Percentiles rank a stretch among this genome's conserved stretches.
These are phyloP conservation scores for Aspergillus sparsus DNA, from an alignment of 495 filamentous ascomycete species.

Conservation along the genomic window DNA sequence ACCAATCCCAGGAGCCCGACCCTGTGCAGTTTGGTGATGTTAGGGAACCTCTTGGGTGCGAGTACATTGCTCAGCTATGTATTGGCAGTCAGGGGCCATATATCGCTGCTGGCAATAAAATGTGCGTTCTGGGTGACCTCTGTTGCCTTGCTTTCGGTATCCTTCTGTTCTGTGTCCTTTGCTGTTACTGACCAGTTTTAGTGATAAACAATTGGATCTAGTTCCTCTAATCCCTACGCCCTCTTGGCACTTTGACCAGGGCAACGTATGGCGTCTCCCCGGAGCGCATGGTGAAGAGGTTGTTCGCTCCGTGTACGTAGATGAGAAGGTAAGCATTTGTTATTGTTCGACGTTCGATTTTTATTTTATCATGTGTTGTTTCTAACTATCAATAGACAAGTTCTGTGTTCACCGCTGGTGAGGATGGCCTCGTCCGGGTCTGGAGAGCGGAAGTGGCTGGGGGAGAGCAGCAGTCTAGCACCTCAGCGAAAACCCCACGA, in stretches of 20 bases:
- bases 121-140: slow-evolving; percentile 24
- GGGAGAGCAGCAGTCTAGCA: slow-evolving; percentile 23
- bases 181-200: slow-evolving; percentile 30
- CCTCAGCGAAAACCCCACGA: slow-evolving; percentile 28
- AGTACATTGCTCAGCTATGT: slow-evolving; percentile 79
- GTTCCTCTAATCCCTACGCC: slow-evolving; percentile 60
- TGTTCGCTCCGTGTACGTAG: slow-evolving; percentile 74
- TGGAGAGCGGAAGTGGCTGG: slow-evolving; percentile 38
- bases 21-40: slow-evolving; percentile 75
- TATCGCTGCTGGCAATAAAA: slow-evolving; percentile 47
- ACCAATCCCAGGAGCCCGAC: slow-evolving; percentile 48
- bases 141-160: slow-evolving; percentile 20
- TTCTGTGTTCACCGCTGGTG: slow-evolving; percentile 73
- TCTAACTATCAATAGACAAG: slow-evolving; percentile 47
- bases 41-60: slow-evolving; percentile 66
- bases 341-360: neutral
- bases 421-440: slow-evolving; percentile 68
- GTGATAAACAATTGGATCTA: slow-evolving; percentile 66
- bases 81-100: slow-evolving; percentile 51
- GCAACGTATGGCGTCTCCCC: slow-evolving; percentile 61
- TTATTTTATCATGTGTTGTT: slow-evolving; percentile 6
- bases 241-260: slow-evolving; percentile 63
- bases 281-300: slow-evolving; percentile 85
- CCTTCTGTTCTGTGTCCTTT: slow-evolving; percentile 8
- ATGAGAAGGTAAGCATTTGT: slow-evolving; percentile 56